phyloP scores from a whole-genome alignment of 2,329 filamentous ascomycete genomes.

The Trichoderma endophyticum region DNA sequence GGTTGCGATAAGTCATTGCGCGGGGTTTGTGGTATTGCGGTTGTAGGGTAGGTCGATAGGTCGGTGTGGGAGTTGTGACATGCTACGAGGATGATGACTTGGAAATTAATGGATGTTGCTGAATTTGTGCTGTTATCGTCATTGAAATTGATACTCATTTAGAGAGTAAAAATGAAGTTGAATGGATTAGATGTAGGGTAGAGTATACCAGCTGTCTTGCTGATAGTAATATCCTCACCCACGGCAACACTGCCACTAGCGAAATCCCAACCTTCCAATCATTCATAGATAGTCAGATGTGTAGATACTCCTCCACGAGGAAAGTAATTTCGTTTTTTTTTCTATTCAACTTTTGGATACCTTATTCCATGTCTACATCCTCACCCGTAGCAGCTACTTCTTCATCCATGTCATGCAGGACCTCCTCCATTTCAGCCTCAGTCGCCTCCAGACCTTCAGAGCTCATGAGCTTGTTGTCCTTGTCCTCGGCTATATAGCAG shows the following conservation, averaged over 20 bases:
- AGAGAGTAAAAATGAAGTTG: not conserved
- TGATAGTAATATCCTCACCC: not conserved
- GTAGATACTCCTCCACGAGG: not conserved
- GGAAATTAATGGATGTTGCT: not conserved
- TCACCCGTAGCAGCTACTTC: slow-evolving; percentile 30
- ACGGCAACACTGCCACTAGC: not conserved
- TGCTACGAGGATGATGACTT: not conserved
- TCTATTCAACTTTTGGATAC: not conserved
- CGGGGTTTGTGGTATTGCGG: not conserved
- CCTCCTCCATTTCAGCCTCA: slow-evolving; percentile 58
- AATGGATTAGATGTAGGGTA: not conserved
- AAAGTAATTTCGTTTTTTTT: not conserved
- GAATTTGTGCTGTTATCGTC: not conserved
- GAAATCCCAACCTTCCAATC: not conserved
- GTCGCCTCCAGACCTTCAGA: slow-evolving; percentile 64
- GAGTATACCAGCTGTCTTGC: not conserved
- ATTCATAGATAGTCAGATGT: not conserved
- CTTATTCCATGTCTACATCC: slow-evolving; percentile 21
- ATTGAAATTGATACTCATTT: not conserved
- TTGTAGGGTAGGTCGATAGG: not conserved
- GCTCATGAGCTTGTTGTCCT: slow-evolving; percentile 65
- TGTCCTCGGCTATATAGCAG: slow-evolving; percentile 55
- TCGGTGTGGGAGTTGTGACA: too few species aligned
- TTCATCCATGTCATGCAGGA: slow-evolving; percentile 43
- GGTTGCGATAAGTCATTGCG: not conserved